Evolutionary conservation across 2,329 filamentous ascomycete genomes (phyloP).

Genomic region (Cladosporium sp.): DNA sequence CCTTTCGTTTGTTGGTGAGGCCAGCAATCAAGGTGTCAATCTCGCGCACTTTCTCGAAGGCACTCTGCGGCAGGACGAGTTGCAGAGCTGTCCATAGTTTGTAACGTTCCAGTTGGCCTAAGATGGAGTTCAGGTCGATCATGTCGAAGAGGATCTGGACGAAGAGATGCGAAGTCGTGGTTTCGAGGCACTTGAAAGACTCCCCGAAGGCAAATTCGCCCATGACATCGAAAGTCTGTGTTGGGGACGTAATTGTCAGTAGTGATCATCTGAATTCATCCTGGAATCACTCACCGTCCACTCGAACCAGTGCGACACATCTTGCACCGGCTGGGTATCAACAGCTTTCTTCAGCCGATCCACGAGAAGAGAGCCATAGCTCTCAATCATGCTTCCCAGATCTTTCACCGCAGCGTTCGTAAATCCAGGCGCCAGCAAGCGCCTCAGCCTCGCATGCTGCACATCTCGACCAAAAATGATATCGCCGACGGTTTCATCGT

Average conservation of each 20-base stretch:
- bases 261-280: constrained; percentile 5
- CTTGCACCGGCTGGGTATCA: background rate
- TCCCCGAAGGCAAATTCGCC: constrained; percentile 18
- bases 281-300: constrained; percentile 2
- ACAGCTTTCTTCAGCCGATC: background rate
- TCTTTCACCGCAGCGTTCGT: background rate
- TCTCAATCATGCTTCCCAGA: background rate
- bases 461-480: background rate
- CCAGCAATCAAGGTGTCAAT: background rate
- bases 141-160: constrained; percentile 1
- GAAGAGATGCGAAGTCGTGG: background rate
- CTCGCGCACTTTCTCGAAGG: constrained; percentile 5
- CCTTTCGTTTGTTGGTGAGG: constrained; percentile 1
- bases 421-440: background rate
- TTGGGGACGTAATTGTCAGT: background rate
- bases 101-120: constrained; percentile 10
- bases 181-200: constrained; percentile 14
- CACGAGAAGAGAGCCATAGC: background rate
- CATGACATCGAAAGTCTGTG: constrained; percentile 15
- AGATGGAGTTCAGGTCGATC: background rate
- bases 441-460: constrained; percentile 1
- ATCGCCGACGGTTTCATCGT: constrained; percentile 14
- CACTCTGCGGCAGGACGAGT: constrained; percentile 13
- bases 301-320: constrained; percentile 10
- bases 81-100: constrained; percentile 11